Evolutionary conservation across 208 protist species (phyloP).

Genomic region (Acanthamoeba triangularis): DNA sequence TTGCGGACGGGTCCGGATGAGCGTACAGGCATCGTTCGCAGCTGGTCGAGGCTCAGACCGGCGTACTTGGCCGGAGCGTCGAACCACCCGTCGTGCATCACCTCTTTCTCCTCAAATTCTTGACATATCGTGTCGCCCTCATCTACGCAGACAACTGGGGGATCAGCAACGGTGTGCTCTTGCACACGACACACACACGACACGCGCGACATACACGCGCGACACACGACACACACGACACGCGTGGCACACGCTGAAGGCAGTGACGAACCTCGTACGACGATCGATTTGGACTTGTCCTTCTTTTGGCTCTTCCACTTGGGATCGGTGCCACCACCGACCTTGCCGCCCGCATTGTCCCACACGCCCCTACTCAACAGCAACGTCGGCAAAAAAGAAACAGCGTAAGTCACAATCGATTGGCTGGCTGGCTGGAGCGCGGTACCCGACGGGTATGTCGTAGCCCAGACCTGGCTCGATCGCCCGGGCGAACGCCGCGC

Average conservation of each 20-base stretch:
- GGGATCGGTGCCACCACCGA: neutral
- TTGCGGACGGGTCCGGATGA: neutral
- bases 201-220: too few species aligned
- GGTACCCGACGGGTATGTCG: constrained; percentile 33
- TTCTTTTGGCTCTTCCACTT: constrained; percentile 70
- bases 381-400: neutral
- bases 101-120: constrained; percentile 38
- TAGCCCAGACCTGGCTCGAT: constrained; percentile 49
- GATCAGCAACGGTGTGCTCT: too few species aligned
- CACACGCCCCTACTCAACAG: neutral
- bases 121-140: neutral
- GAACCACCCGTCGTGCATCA: constrained; percentile 50
- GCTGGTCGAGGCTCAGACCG: constrained; percentile 7
- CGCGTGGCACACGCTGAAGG: neutral
- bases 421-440: neutral
- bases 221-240: neutral
- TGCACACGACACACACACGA: neutral
- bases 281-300: constrained; percentile 4
- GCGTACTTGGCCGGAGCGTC: neutral
- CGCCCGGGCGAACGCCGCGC: neutral
- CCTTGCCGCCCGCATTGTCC: neutral
- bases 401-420: neutral
- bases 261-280: neutral
- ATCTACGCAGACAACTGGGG: neutral
- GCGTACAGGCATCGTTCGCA: neutral